Evolutionary conservation across 1,284 basidiomycete genomes (phyloP), one percentile per base, ranked within the genome.

Genomic region (Apiotrichum gamsii): DNA sequence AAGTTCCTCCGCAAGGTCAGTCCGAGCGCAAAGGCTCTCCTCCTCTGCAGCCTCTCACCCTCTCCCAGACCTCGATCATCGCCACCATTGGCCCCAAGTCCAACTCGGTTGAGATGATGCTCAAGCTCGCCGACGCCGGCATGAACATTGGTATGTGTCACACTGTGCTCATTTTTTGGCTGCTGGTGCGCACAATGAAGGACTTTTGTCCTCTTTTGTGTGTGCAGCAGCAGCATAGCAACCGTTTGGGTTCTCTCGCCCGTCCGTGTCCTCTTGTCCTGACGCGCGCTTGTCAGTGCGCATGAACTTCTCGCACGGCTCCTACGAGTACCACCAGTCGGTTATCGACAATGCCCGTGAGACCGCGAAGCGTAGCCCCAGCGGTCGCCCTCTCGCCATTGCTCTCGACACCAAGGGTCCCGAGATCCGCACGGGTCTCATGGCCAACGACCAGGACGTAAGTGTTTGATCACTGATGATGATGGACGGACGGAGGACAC

Each of bases 361-460:
- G 67, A 84, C 87, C 76, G 79, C 88, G 51, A 81, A 80, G 39
- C 81, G 73, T 59, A 79, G 82, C 61, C 81, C 82, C 51, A 52
- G 38, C 31, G 90, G 89, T 45, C 88, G 95, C 47, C 93, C 95
- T 20, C 81, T 99, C 41, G 95, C 95, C 45, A 97, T 99, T 66
- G 95, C 95, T 62, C 79, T 99, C 45, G 95, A 99, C 76, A 98
- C 95, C 59, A 98, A 98, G 87, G 95, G 95, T 45, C 95, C 95
- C 32, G 95, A 98, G 77, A 99, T 99, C 77, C 85, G 95, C 62
- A 98, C 95, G 38, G 95, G 95, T 60, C 68, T 93, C 67, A 98
- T 95, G 80, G 82, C 78, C 72, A 82, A 90, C 70, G 81, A 82
- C 68, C 76, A 79, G 60, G 95, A 99, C 67, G 88, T 90, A 69